phyloP scores from a whole-genome alignment of 352 stramenopile species.

The Phytophthora fragariaefolia region DNA sequence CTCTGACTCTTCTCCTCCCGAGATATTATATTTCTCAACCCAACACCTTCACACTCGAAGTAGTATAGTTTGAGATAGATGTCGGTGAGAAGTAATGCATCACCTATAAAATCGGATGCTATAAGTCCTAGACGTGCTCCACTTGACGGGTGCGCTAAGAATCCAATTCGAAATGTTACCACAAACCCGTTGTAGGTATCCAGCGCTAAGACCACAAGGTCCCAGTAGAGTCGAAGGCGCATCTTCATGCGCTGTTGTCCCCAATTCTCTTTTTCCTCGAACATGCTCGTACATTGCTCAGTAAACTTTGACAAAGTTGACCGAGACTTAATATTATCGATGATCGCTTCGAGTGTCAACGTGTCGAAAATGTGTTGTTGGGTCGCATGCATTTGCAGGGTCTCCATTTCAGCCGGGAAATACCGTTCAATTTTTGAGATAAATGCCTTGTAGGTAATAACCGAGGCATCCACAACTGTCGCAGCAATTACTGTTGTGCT shows the following conservation, averaged over 20 bases:
- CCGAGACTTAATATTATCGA: conserved; percentile 53
- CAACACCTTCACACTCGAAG: conserved; percentile 69
- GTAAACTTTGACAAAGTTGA: conserved; percentile 56
- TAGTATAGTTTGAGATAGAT: conserved; percentile 82
- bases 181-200: conserved; percentile 74
- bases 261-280: conserved; percentile 56
- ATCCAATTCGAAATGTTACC: conserved; percentile 77
- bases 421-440: conserved; percentile 50
- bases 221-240: conserved; percentile 67
- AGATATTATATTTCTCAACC: conserved; percentile 60
- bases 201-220: conserved; percentile 55
- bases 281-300: conserved; percentile 68
- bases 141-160: conserved; percentile 46
- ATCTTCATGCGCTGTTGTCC: conserved; percentile 56
- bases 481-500: conserved; percentile 56
- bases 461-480: conserved; percentile 60
- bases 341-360: conserved; percentile 53
- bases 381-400: conserved; percentile 43
- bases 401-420: conserved; percentile 54
- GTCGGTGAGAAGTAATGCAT: conserved; percentile 51
- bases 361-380: conserved; percentile 60
- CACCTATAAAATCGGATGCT: conserved; percentile 48
- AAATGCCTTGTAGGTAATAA: conserved; percentile 59
- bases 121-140: conserved; percentile 32
- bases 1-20: conserved; percentile 47